Evolutionary conservation across 495 filamentous ascomycete species (phyloP).

Genomic region (Penicillium maclennaniae): DNA sequence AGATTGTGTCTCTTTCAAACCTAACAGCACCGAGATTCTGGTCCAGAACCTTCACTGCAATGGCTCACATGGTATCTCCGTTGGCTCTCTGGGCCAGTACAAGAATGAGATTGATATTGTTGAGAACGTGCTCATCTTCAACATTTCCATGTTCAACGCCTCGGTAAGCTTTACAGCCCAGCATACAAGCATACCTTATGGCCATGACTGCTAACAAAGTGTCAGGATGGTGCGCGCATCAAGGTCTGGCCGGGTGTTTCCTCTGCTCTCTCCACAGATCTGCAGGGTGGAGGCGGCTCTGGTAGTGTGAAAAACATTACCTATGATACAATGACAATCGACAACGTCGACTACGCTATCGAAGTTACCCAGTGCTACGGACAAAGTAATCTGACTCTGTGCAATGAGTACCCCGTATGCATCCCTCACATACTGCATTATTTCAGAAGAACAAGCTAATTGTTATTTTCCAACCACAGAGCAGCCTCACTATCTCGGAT

Average conservation of each 20-base stretch:
- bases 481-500: constrained; percentile 55
- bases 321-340: constrained; percentile 51
- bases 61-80: constrained; percentile 70
- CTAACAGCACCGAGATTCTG: constrained; percentile 69
- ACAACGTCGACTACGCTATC: constrained; percentile 62
- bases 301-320: constrained; percentile 55
- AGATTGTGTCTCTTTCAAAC: constrained; percentile 77
- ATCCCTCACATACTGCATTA: neutral
- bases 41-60: constrained; percentile 68
- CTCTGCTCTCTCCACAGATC: constrained; percentile 48
- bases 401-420: constrained; percentile 51
- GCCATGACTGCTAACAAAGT: neutral
- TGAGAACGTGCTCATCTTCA: constrained; percentile 60
- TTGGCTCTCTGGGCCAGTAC: constrained; percentile 68
- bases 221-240: constrained; percentile 61
- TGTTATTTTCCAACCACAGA: constrained; percentile 19
- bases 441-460: neutral
- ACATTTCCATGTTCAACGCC: constrained; percentile 63
- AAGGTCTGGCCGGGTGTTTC: constrained; percentile 63
- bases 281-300: constrained; percentile 58
- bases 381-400: constrained; percentile 58
- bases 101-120: constrained; percentile 60
- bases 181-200: neutral
- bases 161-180: constrained; percentile 27
- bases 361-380: constrained; percentile 66